Evolutionary conservation across 805 yeast genomes (phyloP).

Genomic region (Kazachstania psychrophila): DNA sequence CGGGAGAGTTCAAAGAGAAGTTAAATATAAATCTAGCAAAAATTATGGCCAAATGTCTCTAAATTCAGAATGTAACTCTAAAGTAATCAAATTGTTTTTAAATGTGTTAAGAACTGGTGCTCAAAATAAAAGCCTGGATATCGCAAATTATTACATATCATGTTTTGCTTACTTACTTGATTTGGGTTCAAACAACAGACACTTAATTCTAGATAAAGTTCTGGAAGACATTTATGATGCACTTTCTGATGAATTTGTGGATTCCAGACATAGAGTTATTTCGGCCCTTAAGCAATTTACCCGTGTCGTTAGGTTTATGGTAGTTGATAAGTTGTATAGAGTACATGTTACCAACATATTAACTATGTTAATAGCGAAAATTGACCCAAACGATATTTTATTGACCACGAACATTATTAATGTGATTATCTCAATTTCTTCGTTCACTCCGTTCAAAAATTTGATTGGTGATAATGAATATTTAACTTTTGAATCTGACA

Average conservation of each 20-base stretch:
- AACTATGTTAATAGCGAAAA: conserved; percentile 62
- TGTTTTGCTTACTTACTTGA: conserved; percentile 57
- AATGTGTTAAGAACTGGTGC: conserved; percentile 53
- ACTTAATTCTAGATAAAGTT: conserved; percentile 41
- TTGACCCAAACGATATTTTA: conserved; percentile 78
- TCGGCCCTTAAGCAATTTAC: conserved; percentile 63
- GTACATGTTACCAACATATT: conserved; percentile 72
- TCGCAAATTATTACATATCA: conserved; percentile 48
- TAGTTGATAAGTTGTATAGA: conserved; percentile 51
- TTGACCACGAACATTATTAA: conserved; percentile 62
- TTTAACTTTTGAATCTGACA: conserved; percentile 33
- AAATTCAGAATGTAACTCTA: conserved; percentile 28
- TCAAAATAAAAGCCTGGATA: conserved; percentile 59
- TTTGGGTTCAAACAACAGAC: conserved; percentile 39
- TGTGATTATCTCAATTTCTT: conserved; percentile 58
- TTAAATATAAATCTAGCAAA: conserved; percentile 13
- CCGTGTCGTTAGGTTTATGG: conserved; percentile 58
- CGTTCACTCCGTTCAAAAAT: conserved; percentile 65
- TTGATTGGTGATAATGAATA: conserved; percentile 35
- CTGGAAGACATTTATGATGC: conserved; percentile 72
- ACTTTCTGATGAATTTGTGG: conserved; percentile 49
- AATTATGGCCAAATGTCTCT: conserved; percentile 12
- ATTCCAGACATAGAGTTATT: conserved; percentile 69
- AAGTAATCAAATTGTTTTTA: conserved; percentile 38
- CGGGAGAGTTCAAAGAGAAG: conserved; percentile 43